These are phyloP conservation scores for Stephania yunnanensis DNA, from an alignment of 164 flowering plant species.

Conservation along the genomic window DNA sequence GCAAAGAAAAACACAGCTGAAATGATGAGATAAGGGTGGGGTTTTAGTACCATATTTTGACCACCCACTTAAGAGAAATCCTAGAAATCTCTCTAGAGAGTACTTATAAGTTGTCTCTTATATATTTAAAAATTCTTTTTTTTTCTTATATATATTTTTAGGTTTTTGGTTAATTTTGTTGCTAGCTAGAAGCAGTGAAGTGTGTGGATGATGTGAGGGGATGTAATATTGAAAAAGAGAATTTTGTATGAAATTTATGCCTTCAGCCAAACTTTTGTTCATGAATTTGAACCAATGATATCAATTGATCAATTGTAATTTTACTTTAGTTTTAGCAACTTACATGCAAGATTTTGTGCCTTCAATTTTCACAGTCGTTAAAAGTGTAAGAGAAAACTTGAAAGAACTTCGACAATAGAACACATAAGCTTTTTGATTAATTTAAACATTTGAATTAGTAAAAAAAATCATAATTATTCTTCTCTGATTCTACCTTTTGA, in stretches of 20 bases:
- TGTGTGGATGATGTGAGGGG: neutral
- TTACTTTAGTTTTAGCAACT: neutral
- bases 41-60: constrained; percentile 1
- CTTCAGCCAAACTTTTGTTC: neutral
- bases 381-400: too few relatives aligned
- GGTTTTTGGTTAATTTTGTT: neutral
- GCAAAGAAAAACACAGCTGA: neutral
- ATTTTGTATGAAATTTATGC: neutral
- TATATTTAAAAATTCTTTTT: neutral
- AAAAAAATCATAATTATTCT: too few relatives aligned
- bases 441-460: too few relatives aligned
- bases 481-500: too few relatives aligned
- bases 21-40: constrained; percentile 2
- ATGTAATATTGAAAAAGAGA: neutral
- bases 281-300: neutral
- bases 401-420: too few relatives aligned
- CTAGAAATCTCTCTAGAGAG: neutral
- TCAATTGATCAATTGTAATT: neutral
- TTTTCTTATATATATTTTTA: neutral
- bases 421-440: too few relatives aligned
- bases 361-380: too few relatives aligned
- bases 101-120: neutral
- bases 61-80: neutral
- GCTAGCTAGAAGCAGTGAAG: neutral
- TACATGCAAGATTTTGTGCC: neutral